Evolutionary conservation across 106 monocot genomes (phyloP).

Genomic region (Apostasia shenzhenica): DNA sequence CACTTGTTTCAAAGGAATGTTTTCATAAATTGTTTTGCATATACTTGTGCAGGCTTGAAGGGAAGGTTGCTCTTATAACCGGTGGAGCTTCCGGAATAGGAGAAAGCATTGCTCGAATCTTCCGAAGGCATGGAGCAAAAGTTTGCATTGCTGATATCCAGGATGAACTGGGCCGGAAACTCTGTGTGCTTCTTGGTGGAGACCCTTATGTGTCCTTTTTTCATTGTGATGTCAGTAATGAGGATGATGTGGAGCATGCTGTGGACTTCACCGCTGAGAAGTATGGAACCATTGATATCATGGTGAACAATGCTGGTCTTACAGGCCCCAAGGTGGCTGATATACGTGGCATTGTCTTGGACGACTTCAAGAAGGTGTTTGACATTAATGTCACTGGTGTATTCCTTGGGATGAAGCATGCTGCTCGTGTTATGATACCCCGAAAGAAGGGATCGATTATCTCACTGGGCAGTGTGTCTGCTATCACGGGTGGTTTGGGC

Average conservation of each 20-base stretch:
- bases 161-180: conserved; percentile 33
- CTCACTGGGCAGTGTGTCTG: conserved; percentile 31
- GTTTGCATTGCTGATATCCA: conserved; percentile 43
- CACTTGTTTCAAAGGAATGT: not conserved
- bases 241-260: conserved; percentile 49
- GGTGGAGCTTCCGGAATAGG: conserved; percentile 64
- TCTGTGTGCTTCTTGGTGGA: conserved; percentile 49
- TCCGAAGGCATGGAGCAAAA: conserved; percentile 43
- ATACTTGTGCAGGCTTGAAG: conserved; percentile 31
- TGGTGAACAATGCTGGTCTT: conserved; percentile 82
- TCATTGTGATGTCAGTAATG: conserved; percentile 71
- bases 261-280: conserved; percentile 40
- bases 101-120: conserved; percentile 42
- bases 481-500: conserved; percentile 20
- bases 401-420: conserved; percentile 50
- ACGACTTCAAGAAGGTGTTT: conserved; percentile 35
- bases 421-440: conserved; percentile 46
- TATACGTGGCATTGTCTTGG: conserved; percentile 9
- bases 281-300: conserved; percentile 61
- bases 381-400: conserved; percentile 36
- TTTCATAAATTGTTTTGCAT: not conserved
- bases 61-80: conserved; percentile 60
- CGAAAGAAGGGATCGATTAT: conserved; percentile 30
- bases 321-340: conserved; percentile 1
- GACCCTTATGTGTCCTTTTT: conserved; percentile 32